Percentiles rank a stretch among this genome's conserved stretches.
Evolutionary conservation across 2,329 filamentous ascomycete genomes (phyloP).

Genomic region (Aspergillaceae sp.): DNA sequence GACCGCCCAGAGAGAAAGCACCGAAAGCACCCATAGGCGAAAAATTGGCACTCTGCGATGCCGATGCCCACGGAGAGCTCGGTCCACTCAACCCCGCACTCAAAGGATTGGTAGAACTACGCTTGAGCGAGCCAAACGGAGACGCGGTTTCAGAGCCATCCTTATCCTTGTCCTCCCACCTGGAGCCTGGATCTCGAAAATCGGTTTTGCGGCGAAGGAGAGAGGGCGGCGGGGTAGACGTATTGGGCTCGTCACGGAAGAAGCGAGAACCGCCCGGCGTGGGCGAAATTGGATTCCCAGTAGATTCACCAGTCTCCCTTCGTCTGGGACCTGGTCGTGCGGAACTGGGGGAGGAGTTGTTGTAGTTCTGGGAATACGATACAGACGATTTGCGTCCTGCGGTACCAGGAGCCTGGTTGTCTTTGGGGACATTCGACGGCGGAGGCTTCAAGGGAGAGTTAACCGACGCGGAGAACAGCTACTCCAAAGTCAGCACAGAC

Average conservation of each 20-base stretch:
- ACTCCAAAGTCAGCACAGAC: slow-evolving; percentile 19
- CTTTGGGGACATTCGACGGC: slow-evolving; percentile 58
- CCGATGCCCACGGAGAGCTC: slow-evolving; percentile 51
- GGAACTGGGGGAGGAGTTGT: slow-evolving; percentile 63
- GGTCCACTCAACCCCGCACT: slow-evolving; percentile 41
- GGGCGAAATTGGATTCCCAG: slow-evolving; percentile 44
- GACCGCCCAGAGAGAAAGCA: slow-evolving; percentile 62
- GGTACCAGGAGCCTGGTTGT: slow-evolving; percentile 29
- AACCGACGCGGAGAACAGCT: slow-evolving; percentile 78
- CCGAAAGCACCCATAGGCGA: slow-evolving; percentile 79
- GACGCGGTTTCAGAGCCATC: slow-evolving; percentile 31
- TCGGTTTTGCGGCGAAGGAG: slow-evolving; percentile 55
- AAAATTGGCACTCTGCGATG: slow-evolving; percentile 54
- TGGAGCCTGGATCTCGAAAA: slow-evolving; percentile 43
- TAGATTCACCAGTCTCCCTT: slow-evolving; percentile 71
- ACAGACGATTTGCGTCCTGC: slow-evolving; percentile 70
- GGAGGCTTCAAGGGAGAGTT: slow-evolving; percentile 90
- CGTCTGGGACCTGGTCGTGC: slow-evolving; percentile 68
- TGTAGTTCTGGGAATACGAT: slow-evolving; percentile 59
- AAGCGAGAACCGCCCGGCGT: slow-evolving; percentile 38
- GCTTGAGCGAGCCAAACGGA: slow-evolving; percentile 49
- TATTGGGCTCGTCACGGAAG: slow-evolving; percentile 44
- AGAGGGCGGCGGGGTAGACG: slow-evolving; percentile 52
- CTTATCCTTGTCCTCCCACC: slow-evolving; percentile 41
- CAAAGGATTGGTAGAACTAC: slow-evolving; percentile 47